Evolutionary conservation across 768 basidiomycete species (phyloP).

Genomic region (Mycena sanguinolenta): DNA sequence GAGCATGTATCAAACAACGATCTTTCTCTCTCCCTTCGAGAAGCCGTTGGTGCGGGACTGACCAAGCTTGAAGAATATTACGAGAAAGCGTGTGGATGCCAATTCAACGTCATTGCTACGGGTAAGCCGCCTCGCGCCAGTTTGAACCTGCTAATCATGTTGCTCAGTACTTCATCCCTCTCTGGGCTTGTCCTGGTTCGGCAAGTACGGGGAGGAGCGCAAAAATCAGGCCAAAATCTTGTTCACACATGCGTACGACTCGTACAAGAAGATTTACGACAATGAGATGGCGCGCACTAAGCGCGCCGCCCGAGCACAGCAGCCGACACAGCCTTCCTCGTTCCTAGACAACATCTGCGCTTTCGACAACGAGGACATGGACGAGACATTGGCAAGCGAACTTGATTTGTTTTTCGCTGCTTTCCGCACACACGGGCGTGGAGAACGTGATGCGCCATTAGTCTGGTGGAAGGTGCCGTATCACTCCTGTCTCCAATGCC

Average conservation of each 20-base stretch:
- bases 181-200: slow-evolving; percentile 2
- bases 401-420: background rate
- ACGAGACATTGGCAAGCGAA: background rate
- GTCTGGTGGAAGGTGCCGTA: slow-evolving; percentile 1
- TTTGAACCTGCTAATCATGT: too few relatives aligned
- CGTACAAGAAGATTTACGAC: slow-evolving; percentile 6
- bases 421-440: background rate
- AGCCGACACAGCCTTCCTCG: background rate
- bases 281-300: background rate
- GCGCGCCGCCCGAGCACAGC: background rate
- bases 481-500: background rate
- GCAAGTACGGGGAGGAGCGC: background rate
- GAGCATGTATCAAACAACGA: too few relatives aligned
- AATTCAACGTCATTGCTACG: too few relatives aligned
- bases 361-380: background rate
- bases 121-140: background rate
- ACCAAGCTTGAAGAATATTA: too few relatives aligned
- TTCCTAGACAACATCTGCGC: slow-evolving; percentile 5
- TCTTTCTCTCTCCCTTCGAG: too few relatives aligned
- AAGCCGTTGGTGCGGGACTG: too few relatives aligned
- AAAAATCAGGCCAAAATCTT: background rate
- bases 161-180: too few relatives aligned
- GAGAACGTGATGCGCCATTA: background rate
- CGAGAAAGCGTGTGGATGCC: too few relatives aligned
- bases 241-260: background rate